Evolutionary conservation across 768 basidiomycete genomes (phyloP).

Genomic region (Chalciporus pseudorubinellus): DNA sequence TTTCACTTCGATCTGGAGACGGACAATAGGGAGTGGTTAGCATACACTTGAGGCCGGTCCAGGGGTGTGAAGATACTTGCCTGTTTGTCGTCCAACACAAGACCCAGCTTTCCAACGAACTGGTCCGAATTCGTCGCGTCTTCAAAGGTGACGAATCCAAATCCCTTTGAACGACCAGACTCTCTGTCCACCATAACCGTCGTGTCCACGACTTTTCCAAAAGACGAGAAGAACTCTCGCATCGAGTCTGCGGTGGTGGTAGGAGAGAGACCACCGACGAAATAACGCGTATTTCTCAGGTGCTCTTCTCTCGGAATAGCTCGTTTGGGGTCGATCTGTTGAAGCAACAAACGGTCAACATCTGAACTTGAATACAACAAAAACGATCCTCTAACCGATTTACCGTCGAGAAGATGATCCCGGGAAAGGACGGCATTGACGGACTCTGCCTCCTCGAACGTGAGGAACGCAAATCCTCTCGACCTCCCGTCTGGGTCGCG

Average conservation of each 20-base stretch:
- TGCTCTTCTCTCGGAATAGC: slow-evolving; percentile 85
- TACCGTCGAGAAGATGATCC: slow-evolving; percentile 75
- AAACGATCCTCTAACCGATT: slow-evolving; percentile 51
- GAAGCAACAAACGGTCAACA: not conserved
- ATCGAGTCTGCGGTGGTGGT: slow-evolving; percentile 68
- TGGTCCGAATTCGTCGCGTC: slow-evolving; percentile 61
- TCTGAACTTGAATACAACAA: not conserved
- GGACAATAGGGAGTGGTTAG: not conserved
- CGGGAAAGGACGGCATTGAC: slow-evolving; percentile 64
- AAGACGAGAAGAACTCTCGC: slow-evolving; percentile 65
- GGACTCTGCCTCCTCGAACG: slow-evolving; percentile 65
- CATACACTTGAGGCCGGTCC: not conserved
- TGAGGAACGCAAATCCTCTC: slow-evolving; percentile 82
- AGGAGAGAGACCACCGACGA: slow-evolving; percentile 74
- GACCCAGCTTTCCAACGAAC: slow-evolving; percentile 63
- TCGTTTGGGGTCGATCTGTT: slow-evolving; percentile 83
- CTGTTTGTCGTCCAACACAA: slow-evolving; percentile 75
- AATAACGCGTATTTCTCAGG: slow-evolving; percentile 71
- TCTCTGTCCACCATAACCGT: slow-evolving; percentile 87
- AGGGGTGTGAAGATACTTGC: slow-evolving; percentile 38
- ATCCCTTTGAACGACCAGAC: slow-evolving; percentile 72
- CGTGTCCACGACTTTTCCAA: slow-evolving; percentile 79
- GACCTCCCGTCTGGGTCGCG: slow-evolving; percentile 74
- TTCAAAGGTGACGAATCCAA: slow-evolving; percentile 83
- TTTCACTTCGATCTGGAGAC: slow-evolving; percentile 74